These are phyloP conservation scores for Fraxinus cuspidata DNA, from an alignment of 257 asterid species.

Conservation along the genomic window DNA sequence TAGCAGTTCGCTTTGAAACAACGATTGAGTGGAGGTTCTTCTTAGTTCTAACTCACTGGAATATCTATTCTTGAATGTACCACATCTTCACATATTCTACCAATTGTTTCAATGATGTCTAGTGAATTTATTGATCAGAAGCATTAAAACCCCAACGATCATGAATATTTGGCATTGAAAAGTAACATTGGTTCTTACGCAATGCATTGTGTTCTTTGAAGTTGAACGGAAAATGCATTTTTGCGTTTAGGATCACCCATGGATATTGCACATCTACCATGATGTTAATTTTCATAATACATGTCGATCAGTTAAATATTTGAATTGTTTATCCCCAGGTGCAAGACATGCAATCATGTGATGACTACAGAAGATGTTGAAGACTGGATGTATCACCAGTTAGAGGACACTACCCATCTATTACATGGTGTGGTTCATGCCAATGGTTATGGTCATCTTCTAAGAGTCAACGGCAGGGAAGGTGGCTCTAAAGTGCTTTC, in stretches of 20 bases:
- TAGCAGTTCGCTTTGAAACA: background rate
- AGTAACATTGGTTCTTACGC: too few relatives aligned
- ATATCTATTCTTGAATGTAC: background rate
- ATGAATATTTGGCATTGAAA: background rate
- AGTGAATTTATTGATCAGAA: background rate
- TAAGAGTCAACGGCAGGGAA: constrained; percentile 94
- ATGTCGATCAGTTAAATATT: background rate
- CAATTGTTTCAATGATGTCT: background rate
- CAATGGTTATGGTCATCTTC: constrained; percentile 93
- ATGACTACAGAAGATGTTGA: constrained; percentile 88
- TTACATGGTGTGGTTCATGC: constrained; percentile 85
- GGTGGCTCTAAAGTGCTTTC: constrained; percentile 89
- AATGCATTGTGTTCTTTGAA: too few relatives aligned
- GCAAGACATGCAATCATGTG: constrained; percentile 80
- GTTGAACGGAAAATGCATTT: too few relatives aligned
- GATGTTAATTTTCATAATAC: background rate
- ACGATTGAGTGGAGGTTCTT: background rate
- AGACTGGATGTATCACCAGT: constrained; percentile 88
- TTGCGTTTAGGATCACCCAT: background rate
- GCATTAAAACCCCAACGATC: background rate
- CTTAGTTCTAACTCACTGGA: background rate
- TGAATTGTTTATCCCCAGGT: constrained; percentile 39
- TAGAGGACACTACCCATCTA: constrained; percentile 84
- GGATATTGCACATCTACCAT: background rate
- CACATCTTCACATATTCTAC: background rate